Conservation (phyloP, 2,329 filamentous ascomycete genomes). For the Colletotrichum sp. region DNA sequence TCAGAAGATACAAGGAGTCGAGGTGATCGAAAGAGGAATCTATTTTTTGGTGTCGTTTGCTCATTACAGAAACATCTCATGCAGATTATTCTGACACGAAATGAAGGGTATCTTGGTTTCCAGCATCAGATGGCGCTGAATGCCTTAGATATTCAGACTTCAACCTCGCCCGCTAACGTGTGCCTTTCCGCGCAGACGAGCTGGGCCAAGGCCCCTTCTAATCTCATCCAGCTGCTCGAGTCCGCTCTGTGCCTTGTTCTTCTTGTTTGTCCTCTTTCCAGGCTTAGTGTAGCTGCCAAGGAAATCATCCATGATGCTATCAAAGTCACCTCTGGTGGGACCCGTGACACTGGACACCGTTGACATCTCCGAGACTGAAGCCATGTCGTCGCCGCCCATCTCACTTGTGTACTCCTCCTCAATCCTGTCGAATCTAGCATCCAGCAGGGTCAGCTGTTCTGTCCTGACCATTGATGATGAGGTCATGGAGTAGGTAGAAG, state of each 20-base stretch:
- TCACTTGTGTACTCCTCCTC: conserved; percentile 74
- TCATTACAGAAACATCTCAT: conserved; percentile 5
- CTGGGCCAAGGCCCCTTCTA: conserved; percentile 77
- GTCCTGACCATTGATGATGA: conserved; percentile 87
- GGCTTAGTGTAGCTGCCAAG: conserved; percentile 74
- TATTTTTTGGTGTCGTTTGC: not conserved
- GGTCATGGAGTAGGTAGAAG: conserved; percentile 89
- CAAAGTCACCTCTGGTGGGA: conserved; percentile 78
- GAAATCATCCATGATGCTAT: conserved; percentile 93
- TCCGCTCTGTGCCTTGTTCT: conserved; percentile 80
- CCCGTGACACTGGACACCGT: conserved; percentile 71
- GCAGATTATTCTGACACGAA: not conserved
- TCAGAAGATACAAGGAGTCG: not conserved
- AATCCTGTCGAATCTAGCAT: conserved; percentile 89
- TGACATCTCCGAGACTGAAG: conserved; percentile 65
- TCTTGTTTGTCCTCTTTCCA: conserved; percentile 78
- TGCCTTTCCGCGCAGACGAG: conserved; percentile 56
- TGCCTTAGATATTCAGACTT: not conserved
- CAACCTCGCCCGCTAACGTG: not conserved
- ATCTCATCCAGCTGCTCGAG: conserved; percentile 93
- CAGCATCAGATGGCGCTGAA: not conserved
- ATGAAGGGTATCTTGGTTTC: conserved; percentile 14
- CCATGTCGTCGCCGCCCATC: conserved; percentile 51
- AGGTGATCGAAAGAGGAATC: not conserved
- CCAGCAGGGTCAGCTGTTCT: conserved; percentile 83